Base-by-base conservation (phyloP, 2,329 filamentous ascomycete species). In the Westerdykella sp. region DNA sequence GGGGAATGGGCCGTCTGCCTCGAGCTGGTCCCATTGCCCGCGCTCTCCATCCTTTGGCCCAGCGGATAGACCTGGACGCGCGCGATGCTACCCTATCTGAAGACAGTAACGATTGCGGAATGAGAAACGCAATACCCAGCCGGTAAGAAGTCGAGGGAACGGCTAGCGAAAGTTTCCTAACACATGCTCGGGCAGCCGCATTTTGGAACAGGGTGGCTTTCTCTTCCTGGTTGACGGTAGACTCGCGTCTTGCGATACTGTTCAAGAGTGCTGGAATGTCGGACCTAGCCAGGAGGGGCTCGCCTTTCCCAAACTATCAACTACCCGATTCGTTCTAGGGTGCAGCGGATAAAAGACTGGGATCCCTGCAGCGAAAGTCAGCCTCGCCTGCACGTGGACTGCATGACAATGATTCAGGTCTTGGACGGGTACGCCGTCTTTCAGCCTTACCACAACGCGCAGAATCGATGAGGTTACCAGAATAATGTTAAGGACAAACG, bases 301-400 rank as follows among this genome's bases (percentile, higher is more conserved):
- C 50, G 50, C 48, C 49, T 43, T 37, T 49, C 52, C 41, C 47
- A 49, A 59, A 59, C 57, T 64, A 65, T 62, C 60, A 63, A 56
- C 42, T 44, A 54, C 61, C 59, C 46, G 52, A 62, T 63, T 57
- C 14, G 60, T 54, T 16, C 49, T 63, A 63, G 59, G 41, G 44
- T 50, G 51, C 50, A 51, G 48, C 55, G n/a, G 32, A 35, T 28
- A 28, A 28, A 25, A 10, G 16, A 14, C 32, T 18, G 32, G n/a
- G 32, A 14, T 35, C 15, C 15, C 32, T 35, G 32, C 32, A 15
- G 9, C 32, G 16, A 18, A 9, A 35, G 16, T 35, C 32, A 18
- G 25, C 25, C 25, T 28, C 25, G 25, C 25, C 25, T 28, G 25
- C 25, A 28, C 25, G 25, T 28, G 25, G 25, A 28, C 2, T 10